phyloP scores from a whole-genome alignment of 352 stramenopile species.

The Globisporangium splendens region DNA sequence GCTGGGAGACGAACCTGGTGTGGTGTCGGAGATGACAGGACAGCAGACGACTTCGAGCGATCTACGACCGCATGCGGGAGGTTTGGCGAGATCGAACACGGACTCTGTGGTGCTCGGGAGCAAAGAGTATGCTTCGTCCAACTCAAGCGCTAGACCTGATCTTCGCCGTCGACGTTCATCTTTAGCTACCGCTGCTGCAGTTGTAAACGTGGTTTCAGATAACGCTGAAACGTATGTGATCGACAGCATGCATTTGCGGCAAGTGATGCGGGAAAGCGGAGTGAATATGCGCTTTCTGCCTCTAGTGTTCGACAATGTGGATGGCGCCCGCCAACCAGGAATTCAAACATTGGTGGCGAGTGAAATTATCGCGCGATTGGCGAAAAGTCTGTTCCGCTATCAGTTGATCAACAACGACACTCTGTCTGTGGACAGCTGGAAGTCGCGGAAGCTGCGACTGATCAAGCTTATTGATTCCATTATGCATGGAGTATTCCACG shows the following conservation, averaged over 20 bases:
- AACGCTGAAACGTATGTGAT: slow-evolving; percentile 62
- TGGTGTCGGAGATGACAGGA: not conserved
- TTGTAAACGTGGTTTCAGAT: slow-evolving; percentile 16
- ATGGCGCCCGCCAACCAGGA: slow-evolving; percentile 40
- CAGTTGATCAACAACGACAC: slow-evolving; percentile 49
- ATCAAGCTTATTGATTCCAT: slow-evolving; percentile 71
- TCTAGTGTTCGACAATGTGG: slow-evolving; percentile 51
- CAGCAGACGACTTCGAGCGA: not conserved
- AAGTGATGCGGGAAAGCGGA: slow-evolving; percentile 51
- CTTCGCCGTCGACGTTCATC: slow-evolving; percentile 31
- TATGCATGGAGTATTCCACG: slow-evolving; percentile 59
- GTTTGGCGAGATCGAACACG: slow-evolving; percentile 12
- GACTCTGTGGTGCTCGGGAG: not conserved
- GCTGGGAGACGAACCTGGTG: slow-evolving; percentile 37
- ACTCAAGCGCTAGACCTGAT: not conserved
- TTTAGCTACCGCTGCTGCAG: slow-evolving; percentile 29
- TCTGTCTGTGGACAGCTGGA: slow-evolving; percentile 41
- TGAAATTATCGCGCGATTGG: slow-evolving; percentile 67
- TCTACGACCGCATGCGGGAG: not conserved
- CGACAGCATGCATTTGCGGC: slow-evolving; percentile 55
- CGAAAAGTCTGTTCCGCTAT: slow-evolving; percentile 73
- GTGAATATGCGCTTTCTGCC: slow-evolving; percentile 72
- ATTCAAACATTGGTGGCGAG: slow-evolving; percentile 53
- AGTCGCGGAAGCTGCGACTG: slow-evolving; percentile 44
- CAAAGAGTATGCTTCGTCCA: not conserved